Base-by-base conservation (phyloP, 495 filamentous ascomycete species). In the Penicillium alfredii region DNA sequence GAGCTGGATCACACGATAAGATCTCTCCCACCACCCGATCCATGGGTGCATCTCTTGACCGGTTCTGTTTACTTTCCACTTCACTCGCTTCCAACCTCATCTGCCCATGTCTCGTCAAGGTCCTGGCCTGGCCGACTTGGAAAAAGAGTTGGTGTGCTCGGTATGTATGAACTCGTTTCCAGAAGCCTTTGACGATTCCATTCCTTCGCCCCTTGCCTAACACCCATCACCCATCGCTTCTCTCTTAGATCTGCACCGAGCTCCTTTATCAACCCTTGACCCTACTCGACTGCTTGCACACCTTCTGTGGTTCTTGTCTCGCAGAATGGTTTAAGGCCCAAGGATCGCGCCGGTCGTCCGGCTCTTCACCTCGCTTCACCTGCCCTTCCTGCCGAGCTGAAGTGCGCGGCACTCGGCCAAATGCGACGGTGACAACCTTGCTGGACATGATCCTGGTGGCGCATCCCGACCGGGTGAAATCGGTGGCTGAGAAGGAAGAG, bases 221-320 rank as follows among this genome's bases (percentile, higher is more conserved):
- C 23, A 29, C 38, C 44, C 26, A 40, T 42, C 35, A 49, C 42
- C 36, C 11, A 34, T 11, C 43, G 31, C 18, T 27, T 17, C 30
- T 33, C 27, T 21, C 12, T 18, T 45, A 96, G 90, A 96, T 98
- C 47, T 98, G 92, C 64, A 89, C 89, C 40, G 92, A 98, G 54
- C 72, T 97, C 34, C 84, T 98, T 43, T 94, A 86, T 68, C 86
- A 95, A 57, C 92, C 92, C 12, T 78, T 97, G 41, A 95, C 89
- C 19, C 83, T 96, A 41, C 85, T 98, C 55, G 86, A 97, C 69
- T 98, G 92, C 58, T 80, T 98, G 1, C 92, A 98, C 66, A 94
- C 89, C 23, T 97, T 92, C 66, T 97, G 92, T 67, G 92, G 87
- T 38, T 82, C 84, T 18, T 98, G 92, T 55, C 58, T 96, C 41